Conservation (phyloP, 2,329 filamentous ascomycete species). For the Tolypocladium ophioglossoides region DNA sequence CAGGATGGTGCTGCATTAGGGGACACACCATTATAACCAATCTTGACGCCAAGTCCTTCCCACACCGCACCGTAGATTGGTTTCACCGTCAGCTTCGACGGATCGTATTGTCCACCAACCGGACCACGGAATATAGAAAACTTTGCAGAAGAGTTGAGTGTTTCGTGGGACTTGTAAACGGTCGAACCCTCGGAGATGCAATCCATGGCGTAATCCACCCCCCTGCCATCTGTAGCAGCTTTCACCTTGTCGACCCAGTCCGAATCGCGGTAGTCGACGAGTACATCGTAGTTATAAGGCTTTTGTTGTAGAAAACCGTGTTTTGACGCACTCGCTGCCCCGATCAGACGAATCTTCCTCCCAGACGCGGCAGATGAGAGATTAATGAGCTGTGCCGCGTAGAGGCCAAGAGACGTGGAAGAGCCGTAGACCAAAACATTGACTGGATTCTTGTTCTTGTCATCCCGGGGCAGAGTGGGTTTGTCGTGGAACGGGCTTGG, state of each 20-base stretch:
- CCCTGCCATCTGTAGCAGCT: constrained; percentile 9
- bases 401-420: constrained; percentile 21
- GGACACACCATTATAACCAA: constrained; percentile 23
- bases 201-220: constrained; percentile 26
- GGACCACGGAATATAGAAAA: constrained; percentile 14
- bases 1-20: neutral
- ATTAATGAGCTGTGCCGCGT: constrained; percentile 18
- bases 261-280: constrained; percentile 26
- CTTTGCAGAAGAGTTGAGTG: constrained; percentile 13
- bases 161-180: constrained; percentile 18
- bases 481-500: constrained; percentile 17
- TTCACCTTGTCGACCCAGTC: constrained; percentile 21
- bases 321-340: constrained; percentile 15
- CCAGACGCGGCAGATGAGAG: constrained; percentile 4
- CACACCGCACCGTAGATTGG: constrained; percentile 30
- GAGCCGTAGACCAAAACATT: constrained; percentile 21
- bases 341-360: constrained; percentile 13
- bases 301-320: constrained; percentile 14
- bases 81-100: constrained; percentile 13
- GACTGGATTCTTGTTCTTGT: neutral
- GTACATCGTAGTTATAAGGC: constrained; percentile 25
- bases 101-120: constrained; percentile 13
- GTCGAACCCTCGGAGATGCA: constrained; percentile 28
- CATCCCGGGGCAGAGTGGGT: neutral
- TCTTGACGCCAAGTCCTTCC: constrained; percentile 28